Evolutionary conservation across 768 basidiomycete genomes (phyloP), one percentile per base, ranked within the genome.

Genomic region (Mycena capillaripes): DNA sequence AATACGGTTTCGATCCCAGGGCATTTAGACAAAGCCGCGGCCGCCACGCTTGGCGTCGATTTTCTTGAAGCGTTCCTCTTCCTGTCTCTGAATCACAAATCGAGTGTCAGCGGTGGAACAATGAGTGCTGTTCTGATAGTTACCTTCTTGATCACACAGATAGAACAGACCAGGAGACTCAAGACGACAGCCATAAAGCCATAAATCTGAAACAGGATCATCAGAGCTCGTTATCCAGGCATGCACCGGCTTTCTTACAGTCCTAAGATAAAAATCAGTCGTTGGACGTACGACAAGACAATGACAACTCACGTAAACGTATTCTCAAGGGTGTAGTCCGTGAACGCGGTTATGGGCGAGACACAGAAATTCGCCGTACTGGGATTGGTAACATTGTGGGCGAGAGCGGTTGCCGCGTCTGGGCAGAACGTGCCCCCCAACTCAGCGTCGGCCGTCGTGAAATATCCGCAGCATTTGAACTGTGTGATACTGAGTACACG

Each of bases 31-130:
- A 77, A 97, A 97, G 72, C 95, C 94, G 72, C 87, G 84, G 59
- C 95, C 95, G 73, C 95, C 95, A 74, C 94, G 92, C 84, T 97
- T 97, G 66, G 90, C 89, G 75, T 97, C 95, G 73, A 97, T 97
- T 83, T 88, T 93, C 86, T 89, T 91, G 88, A 97, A 97, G 40
- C 96, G 91, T 76, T 93, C 93, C 67, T 89, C 86, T 82, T 96
- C 92, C 79, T 91, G 85, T 76, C 95, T 89, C 94, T 95, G 84
- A 60, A 38, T 21, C 14, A 46, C 70, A 56, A 61, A 62, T 21
- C 27, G 21, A 19, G 69, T 53, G 42, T 68, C 36, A 58, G 53
- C 50, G 56, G 36, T 16, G 56, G 32, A 29, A 46, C 16, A 44
- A 46, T 42, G 27, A 53, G 36, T 53, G 40, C 66, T n/a, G 42